These are phyloP conservation scores for Narthecium ossifragum DNA, from an alignment of 106 monocot genomes.

Conservation along the genomic window DNA sequence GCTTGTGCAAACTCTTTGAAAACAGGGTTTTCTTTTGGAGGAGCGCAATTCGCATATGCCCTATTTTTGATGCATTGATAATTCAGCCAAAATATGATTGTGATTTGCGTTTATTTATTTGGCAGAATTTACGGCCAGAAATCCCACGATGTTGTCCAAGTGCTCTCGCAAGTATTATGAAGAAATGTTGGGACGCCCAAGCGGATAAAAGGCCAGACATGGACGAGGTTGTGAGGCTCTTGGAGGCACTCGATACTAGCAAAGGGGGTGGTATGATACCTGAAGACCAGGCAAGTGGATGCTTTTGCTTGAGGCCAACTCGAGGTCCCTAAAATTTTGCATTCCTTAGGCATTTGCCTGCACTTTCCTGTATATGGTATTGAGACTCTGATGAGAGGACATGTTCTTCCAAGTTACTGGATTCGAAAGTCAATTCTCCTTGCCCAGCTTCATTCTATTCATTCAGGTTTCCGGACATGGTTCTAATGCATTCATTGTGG, in stretches of 20 bases:
- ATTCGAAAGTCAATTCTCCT: too few relatives aligned
- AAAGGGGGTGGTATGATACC: slow-evolving; percentile 68
- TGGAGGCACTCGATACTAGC: slow-evolving; percentile 50
- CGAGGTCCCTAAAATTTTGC: slow-evolving; percentile 39
- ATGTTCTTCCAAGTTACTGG: background rate
- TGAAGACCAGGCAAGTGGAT: slow-evolving; percentile 30
- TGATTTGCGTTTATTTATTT: background rate
- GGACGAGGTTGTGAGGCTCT: slow-evolving; percentile 61
- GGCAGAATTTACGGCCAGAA: slow-evolving; percentile 56
- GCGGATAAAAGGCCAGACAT: slow-evolving; percentile 65
- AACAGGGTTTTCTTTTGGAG: too few relatives aligned
- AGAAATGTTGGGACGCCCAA: slow-evolving; percentile 59
- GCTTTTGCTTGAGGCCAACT: slow-evolving; percentile 33
- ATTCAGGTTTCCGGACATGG: background rate
- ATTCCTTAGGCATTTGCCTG: background rate
- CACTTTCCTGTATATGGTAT: background rate
- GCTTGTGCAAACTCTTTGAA: too few relatives aligned
- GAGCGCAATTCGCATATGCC: too few relatives aligned
- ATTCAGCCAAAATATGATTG: background rate
- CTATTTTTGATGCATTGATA: background rate
- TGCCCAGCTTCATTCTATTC: too few relatives aligned
- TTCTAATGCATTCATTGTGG: background rate
- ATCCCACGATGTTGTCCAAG: slow-evolving; percentile 61
- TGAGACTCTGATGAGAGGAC: background rate
- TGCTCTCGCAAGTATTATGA: slow-evolving; percentile 51